Base-by-base conservation (phyloP, 2,329 filamentous ascomycete species). In the Talaromyces sp. region DNA sequence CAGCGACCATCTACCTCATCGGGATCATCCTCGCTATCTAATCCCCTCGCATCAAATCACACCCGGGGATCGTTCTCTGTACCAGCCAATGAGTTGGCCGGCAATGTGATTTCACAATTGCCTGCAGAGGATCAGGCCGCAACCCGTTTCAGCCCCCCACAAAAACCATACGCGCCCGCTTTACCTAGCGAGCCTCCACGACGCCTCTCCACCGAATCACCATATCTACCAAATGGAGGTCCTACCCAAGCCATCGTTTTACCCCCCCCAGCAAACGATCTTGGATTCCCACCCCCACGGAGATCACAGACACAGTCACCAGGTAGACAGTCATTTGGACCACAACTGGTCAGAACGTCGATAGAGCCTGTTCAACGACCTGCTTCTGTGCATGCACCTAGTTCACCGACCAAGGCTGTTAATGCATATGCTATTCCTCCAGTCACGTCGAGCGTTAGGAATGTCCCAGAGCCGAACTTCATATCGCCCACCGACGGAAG, bases 281-380 rank as follows among this genome's bases (percentile, higher is more conserved):
- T 58, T 46, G 57, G 48, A 46, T 63, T 61, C 35, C 55, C 54
- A 44, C 64, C 61, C 5, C 64, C 58, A 23, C 48, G 64, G 37
- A 61, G 64, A n/a, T 83, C 85, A 37, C 80, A 82, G 65, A 86
- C 85, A 4, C 84, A 86, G 64, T 87, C 85, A 50, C 86, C 86
- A 21, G 79, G 83, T n/a, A 78, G 80, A 60, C 79, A 80, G 37
- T 79, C 82, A 70, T 80, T 81, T 63, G 77, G 78, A 16, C 79
- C 82, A 9, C 75, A 75, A 54, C 73, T 81, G 23, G 74, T 75
- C 44, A 72, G 76, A 40, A 73, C 75, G n/a, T 69, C 71, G 12
- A 72, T 78, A 18, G 80, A 84, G 61, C 75, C 78, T 23, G 75
- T 80, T 52, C 80, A 79, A 60, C 79, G 84, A 2, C 83, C 84